Evolutionary conservation across 306 rosid genomes (phyloP).

Genomic region (Arachis stenosperma): DNA sequence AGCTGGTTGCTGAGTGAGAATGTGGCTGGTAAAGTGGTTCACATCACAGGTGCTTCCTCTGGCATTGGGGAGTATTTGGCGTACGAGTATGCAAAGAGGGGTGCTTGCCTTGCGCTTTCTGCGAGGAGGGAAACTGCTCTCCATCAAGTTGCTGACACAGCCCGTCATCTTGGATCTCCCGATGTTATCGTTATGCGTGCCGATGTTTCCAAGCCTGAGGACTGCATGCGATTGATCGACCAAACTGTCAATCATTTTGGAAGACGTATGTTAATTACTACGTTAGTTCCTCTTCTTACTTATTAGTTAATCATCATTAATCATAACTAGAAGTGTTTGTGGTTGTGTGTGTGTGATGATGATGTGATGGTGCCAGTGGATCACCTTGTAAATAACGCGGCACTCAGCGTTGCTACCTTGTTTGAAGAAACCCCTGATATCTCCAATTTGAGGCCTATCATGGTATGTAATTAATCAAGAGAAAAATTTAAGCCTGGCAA

Average conservation of each 20-base stretch:
- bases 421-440: conserved; percentile 63
- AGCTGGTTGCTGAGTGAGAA: conserved; percentile 49
- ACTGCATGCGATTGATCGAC: conserved; percentile 55
- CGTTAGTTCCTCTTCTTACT: no score
- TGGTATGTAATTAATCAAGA: conserved; percentile 27
- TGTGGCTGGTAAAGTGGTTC: conserved; percentile 63
- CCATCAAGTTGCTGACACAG: conserved; percentile 56
- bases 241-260: conserved; percentile 60
- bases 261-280: conserved; percentile 42
- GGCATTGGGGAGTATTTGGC: conserved; percentile 57
- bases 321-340: no score
- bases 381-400: conserved; percentile 80
- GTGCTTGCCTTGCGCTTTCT: conserved; percentile 63
- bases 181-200: conserved; percentile 56
- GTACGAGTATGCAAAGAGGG: conserved; percentile 73
- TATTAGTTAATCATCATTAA: no score
- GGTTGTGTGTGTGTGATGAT: background rate
- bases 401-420: conserved; percentile 39
- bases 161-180: conserved; percentile 60
- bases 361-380: conserved; percentile 59
- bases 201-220: conserved; percentile 67
- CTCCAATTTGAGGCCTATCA: conserved; percentile 52
- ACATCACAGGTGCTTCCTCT: conserved; percentile 78
- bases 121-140: conserved; percentile 55
- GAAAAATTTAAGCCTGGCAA: no score